phyloP scores from a whole-genome alignment of 2,329 filamentous ascomycete genomes.

The Botrytis byssoidea region DNA sequence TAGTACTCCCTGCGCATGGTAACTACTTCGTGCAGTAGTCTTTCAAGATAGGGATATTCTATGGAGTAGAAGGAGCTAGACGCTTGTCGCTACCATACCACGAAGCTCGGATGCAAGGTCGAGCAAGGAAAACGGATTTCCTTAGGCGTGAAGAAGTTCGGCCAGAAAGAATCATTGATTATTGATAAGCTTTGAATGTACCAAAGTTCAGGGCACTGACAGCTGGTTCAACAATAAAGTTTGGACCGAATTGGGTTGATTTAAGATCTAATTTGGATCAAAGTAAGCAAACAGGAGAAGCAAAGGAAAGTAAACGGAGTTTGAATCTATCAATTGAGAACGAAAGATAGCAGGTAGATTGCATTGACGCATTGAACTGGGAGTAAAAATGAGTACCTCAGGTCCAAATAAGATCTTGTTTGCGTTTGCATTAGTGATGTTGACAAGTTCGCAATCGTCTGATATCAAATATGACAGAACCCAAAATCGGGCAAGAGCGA shows the following conservation, averaged over 20 bases:
- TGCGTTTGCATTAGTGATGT: not conserved
- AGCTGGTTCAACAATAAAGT: not conserved
- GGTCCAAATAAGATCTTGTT: not conserved
- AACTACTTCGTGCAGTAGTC: not conserved
- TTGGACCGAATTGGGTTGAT: not conserved
- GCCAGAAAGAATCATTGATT: not conserved
- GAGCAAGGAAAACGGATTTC: not conserved
- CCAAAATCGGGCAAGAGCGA: not conserved
- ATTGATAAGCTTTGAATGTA: not conserved
- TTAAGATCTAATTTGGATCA: not conserved
- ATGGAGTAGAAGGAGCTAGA: not conserved
- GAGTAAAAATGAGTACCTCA: not conserved
- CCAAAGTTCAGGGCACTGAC: not conserved
- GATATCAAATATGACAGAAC: not conserved
- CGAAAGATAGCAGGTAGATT: no score
- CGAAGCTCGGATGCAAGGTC: not conserved
- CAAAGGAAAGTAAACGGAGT: not conserved
- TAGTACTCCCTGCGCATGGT: not conserved
- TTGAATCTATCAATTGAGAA: not conserved
- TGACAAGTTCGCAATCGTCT: not conserved
- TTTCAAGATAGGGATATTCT: not conserved
- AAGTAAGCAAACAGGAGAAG: not conserved
- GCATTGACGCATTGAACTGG: not conserved
- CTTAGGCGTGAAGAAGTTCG: not conserved
- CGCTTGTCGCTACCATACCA: not conserved